Percentiles rank a stretch among this genome's conserved stretches.
These are phyloP conservation scores for Amanita pseudoporphyria DNA, from an alignment of 768 basidiomycete genomes.

Conservation along the genomic window DNA sequence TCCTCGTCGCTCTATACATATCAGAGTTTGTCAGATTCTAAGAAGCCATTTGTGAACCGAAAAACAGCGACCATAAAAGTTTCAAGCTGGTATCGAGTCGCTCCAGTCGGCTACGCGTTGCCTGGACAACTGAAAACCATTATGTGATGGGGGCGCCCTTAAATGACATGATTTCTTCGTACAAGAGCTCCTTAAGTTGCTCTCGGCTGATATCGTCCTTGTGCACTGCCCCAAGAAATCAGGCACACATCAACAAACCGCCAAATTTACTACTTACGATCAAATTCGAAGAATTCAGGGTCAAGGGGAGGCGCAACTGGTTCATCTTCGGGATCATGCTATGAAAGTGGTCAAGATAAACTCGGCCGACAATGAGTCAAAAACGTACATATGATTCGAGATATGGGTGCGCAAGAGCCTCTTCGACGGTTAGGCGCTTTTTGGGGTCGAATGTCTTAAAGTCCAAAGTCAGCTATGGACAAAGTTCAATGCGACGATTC, in stretches of 20 bases:
- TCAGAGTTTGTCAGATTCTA: neutral
- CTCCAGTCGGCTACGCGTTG: too few species aligned
- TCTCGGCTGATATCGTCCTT: constrained; percentile 95
- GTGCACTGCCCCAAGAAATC: constrained; percentile 46
- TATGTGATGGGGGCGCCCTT: constrained; percentile 44
- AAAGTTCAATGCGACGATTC: neutral
- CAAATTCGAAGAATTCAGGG: constrained; percentile 96
- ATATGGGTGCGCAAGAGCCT: constrained; percentile 92
- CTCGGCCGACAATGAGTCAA: neutral
- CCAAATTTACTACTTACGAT: constrained; percentile 45
- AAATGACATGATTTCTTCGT: constrained; percentile 93
- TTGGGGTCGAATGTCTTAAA: constrained; percentile 91
- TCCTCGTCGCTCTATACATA: neutral
- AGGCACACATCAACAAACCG: neutral
- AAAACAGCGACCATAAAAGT: neutral
- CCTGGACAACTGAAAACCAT: constrained; percentile 7
- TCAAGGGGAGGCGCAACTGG: constrained; percentile 93
- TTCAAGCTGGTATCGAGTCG: neutral
- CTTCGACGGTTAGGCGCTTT: constrained; percentile 91
- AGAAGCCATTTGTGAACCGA: neutral
- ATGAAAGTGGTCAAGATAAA: constrained; percentile 7
- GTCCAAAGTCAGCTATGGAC: neutral
- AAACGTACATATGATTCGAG: constrained; percentile 79
- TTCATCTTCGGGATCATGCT: constrained; percentile 97
- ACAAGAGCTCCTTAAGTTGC: constrained; percentile 89